Evolutionary conservation across 2,329 filamentous ascomycete species (phyloP), one percentile per base, ranked within the genome.

Genomic region (Talaromyces sp.): DNA sequence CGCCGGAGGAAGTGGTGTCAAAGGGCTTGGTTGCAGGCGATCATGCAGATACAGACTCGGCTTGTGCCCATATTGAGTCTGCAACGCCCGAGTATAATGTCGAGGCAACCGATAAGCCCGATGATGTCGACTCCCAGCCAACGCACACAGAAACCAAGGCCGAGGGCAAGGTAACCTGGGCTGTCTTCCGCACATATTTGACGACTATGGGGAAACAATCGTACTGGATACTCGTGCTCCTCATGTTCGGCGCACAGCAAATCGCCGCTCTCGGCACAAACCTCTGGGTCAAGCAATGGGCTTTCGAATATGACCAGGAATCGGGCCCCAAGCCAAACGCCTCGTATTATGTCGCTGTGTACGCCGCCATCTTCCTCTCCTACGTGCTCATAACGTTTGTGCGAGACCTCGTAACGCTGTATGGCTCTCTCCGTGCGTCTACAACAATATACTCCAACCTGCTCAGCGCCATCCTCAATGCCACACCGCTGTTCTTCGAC

Each of bases 261-360:
- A 23, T 53, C 30, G 47, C 33, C 12, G 12, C 57, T 12, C 57
- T 59, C 3, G 57, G 28, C n/a, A 59, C 57, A 31, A 59, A 51
- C 23, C 47, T 59, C 16, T 59, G 57, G 57, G 52, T 59, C 47
- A 59, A 59, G 47, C 30, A 59, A 53, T 59, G 57, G 57, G 30
- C 57, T n/a, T 42, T 59, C 5, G n/a, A 28, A 59, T 59, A 50
- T 52, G 57, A 59, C 18, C 54, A 28, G 18, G n/a, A n/a, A 18
- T 18, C 53, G 23, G 23, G 8, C 1, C 9, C 33, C 33, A 33
- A 59, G 31, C 4, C 31, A 5, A n/a, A 55, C 5, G 18, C 34
- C 4, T 60, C 7, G 50, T 60, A 34, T 23, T 60, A 60, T 30
- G 44, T 60, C 27, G 9, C 36, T 3, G 28, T 55, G 0, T 60